Base-by-base conservation (phyloP, 345 rosid species). In the Hirschfeldia incana region DNA sequence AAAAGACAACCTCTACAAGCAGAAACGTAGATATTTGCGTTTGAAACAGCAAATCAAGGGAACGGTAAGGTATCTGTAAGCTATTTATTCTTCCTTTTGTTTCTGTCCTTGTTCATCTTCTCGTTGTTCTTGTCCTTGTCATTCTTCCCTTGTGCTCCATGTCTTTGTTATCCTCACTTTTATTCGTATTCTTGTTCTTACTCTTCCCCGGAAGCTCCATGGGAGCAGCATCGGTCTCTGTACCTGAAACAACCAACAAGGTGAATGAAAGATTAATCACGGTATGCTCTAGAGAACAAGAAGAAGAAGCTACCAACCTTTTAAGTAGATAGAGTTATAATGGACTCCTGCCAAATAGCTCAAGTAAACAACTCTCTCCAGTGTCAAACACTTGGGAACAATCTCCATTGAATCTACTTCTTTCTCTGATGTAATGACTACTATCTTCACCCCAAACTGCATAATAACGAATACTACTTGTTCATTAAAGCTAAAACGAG, bases 381-480 rank as follows among this genome's bases (percentile, higher is more conserved):
- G 16, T 0, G 33, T 61, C n/a, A 11, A 5, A 28, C 17, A 61
- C 8, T 11, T 29, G 0, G 65, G 65, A 61, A 61, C 36, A 61
- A 61, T 29, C 65, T 61, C 65, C 65, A 61, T 12, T 4, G 36
- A 61, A 61, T 34, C 9, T 5, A 11, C 7, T 12, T 28, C 65
- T 29, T 61, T 28, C 6, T 61, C 16, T 2, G 66, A 62, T 13
- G 66, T 62, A 62, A 62, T 6, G 66, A 62, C 37, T 6, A 62
- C 66, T 12, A 62, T 62, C 3, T 62, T 62, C 17, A 62, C 66
- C 66, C 36, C 65, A 61, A 61, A 61, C 65, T 61, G 65, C 65
- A 29, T 53, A 53, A 53, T 15, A 2, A 36, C 30, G 8, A 61
- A 61, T 12, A 61, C 30, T 28, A 61, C 30, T 28, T 12, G 36